These are phyloP conservation scores for Spiromastix sp. DNA, from an alignment of 2,329 filamentous ascomycete species.

Conservation along the genomic window DNA sequence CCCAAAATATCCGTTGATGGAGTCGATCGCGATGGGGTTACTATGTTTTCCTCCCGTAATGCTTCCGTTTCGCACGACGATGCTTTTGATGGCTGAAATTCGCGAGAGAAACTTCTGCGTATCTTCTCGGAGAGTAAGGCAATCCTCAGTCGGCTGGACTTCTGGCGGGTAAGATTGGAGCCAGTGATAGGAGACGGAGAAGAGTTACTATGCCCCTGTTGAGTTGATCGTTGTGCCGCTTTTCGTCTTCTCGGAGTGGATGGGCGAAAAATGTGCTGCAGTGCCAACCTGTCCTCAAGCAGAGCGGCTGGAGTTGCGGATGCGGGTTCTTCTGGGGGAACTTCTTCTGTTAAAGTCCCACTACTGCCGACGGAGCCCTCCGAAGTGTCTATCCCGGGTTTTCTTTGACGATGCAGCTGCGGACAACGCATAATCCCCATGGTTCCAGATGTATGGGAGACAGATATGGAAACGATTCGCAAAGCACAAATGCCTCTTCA, in stretches of 20 bases:
- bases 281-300: slow-evolving; percentile 5
- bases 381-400: too few relatives aligned
- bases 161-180: neutral
- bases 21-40: too few relatives aligned
- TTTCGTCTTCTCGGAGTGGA: neutral
- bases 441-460: too few relatives aligned
- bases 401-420: slow-evolving; percentile 4
- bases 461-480: too few relatives aligned
- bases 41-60: too few relatives aligned
- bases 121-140: slow-evolving; percentile 17
- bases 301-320: neutral
- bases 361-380: too few relatives aligned
- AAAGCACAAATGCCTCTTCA: too few relatives aligned
- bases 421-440: slow-evolving; percentile 11
- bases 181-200: neutral
- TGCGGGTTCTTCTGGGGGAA: neutral
- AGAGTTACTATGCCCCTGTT: neutral
- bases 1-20: slow-evolving; percentile 15
- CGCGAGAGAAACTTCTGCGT: slow-evolving; percentile 24
- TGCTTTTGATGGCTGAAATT: slow-evolving; percentile 16
- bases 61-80: too few relatives aligned
- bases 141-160: slow-evolving; percentile 7
- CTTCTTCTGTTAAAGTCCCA: too few relatives aligned
- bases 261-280: slow-evolving; percentile 8
- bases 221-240: neutral